Conservation (phyloP, 1,284 basidiomycete species). For the Paramarasmius palmivorus region DNA sequence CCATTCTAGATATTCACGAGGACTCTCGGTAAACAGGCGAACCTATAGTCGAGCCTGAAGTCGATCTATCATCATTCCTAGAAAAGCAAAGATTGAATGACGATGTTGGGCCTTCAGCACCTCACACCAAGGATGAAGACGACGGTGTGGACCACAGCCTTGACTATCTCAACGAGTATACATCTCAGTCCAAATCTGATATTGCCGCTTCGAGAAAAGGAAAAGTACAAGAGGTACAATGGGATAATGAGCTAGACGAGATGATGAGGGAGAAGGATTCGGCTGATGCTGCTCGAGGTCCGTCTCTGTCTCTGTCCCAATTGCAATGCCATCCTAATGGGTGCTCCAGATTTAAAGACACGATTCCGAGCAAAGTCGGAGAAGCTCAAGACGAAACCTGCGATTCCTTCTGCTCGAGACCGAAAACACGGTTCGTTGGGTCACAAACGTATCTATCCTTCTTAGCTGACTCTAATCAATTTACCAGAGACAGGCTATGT, state of each 20-base stretch:
- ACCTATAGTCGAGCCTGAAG: conserved; percentile 66
- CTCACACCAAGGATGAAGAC: conserved; percentile 41
- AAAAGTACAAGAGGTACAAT: conserved; percentile 60
- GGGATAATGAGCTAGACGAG: conserved; percentile 64
- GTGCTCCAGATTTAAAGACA: conserved; percentile 66
- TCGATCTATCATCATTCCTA: conserved; percentile 68
- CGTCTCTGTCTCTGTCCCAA: neutral
- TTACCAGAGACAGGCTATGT: conserved; percentile 32
- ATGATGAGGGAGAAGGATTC: conserved; percentile 67
- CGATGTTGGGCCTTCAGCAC: conserved; percentile 25
- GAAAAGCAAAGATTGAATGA: conserved; percentile 58
- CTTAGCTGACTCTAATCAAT: conserved; percentile 9
- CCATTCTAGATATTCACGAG: neutral
- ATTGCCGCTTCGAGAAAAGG: conserved; percentile 51
- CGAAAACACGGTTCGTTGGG: conserved; percentile 35
- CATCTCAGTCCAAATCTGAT: conserved; percentile 24
- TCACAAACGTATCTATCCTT: neutral
- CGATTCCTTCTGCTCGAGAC: conserved; percentile 25
- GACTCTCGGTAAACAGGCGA: conserved; percentile 46
- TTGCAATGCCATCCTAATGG: no score
- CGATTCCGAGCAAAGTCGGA: conserved; percentile 64
- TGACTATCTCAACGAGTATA: conserved; percentile 48
- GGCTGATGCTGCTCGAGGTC: conserved; percentile 74
- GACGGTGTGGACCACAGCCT: conserved; percentile 66
- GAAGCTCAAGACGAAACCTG: conserved; percentile 42